Base-by-base conservation (phyloP, 2,329 filamentous ascomycete genomes). In the Pseudogymnoascus pannorum region DNA sequence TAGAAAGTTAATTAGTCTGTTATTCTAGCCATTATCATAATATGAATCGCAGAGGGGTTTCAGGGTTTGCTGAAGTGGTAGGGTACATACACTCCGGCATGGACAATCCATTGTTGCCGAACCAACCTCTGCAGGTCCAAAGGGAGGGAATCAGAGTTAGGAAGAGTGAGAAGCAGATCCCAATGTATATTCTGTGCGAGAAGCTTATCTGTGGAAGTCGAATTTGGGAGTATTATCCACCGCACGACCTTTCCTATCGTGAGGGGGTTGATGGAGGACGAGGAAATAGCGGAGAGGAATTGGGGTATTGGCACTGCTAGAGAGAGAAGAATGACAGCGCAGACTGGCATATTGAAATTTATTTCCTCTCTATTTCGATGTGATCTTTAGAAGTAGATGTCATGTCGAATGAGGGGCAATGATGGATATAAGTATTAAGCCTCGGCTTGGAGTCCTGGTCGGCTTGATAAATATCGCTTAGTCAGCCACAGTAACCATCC, bases 191-290 rank as follows among this genome's bases (percentile, higher is more conserved):
- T 67, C 31, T 70, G 68, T 12, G 74, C 70, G 12, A 79, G 73
- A 14, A 81, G 72, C 29, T 36, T 36, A 5, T 72, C 68, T 8
- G 70, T 74, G 6, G 78, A 80, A 44, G 78, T 69, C 0, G 66
- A 67, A 1, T 73, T 73, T 1, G 79, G 78, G 16, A 75, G 74
- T 61, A 81, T 77, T 48, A 81, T 79, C 78, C 78, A 81, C 42
- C 79, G 72, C 38, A 79, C 67, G 35, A 77, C 75, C 61, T 71
- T 72, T 31, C 77, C 75, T 24, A 74, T 66, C 1, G 78, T 72
- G 2, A 81, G 71, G 0, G 79, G 77, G 22, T 71, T 71, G 24
- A 74, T 26, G n/a, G 67, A 63, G 16, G 71, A 63, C 0, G 65
- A 64, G 24, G 67, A 67, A 58, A 81, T 72, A 16, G 72, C 69